Evolutionary conservation across 2,329 filamentous ascomycete genomes (phyloP), one percentile per base, ranked within the genome.

Genomic region (Didymella keratinophila): DNA sequence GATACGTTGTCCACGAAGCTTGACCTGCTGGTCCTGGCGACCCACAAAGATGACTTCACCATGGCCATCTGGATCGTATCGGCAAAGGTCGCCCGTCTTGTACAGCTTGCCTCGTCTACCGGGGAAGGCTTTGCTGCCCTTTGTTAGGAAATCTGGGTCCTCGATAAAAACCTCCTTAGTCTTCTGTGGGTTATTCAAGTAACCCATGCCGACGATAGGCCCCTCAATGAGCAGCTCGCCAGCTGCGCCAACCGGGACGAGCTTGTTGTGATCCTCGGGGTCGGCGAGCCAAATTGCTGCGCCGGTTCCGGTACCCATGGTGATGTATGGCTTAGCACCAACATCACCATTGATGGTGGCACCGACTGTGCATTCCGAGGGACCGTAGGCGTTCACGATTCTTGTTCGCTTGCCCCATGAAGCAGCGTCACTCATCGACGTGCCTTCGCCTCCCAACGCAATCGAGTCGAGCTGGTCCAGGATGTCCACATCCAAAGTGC

Each of bases 191-290:
- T 77, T 75, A 48, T 75, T 72, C 20, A 77, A 52, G 27, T 77
- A 77, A 5, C 74, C 74, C 39, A 73, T 71, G 1, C 77, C 78
- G 9, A 81, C 74, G 28, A 78, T 84, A 0, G 84, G 83, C 0
- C 86, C 85, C 64, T 88, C 85, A 32, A 89, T 82, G 3, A 87
- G 79, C 2, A 89, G 76, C 66, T 89, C 86, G 16, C 75, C 75
- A 49, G 74, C 73, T 5, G 69, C 71, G 1, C 86, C 74, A 10
- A 75, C 58, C 0, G 75, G 74, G 0, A 76, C 72, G 2, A 76
- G 67, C 37, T 70, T 71, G 53, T 80, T 71, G 36, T 76, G 72
- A 18, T 80, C 64, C 11, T 67, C 59, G 0, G 78, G 76, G 32
- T 82, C 76, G 0, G 78, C 72, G 18, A 83, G 64, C 78, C 79